Base-by-base conservation (phyloP, 1,139 yeast genomes). In the Suhomyces bribrorum region DNA sequence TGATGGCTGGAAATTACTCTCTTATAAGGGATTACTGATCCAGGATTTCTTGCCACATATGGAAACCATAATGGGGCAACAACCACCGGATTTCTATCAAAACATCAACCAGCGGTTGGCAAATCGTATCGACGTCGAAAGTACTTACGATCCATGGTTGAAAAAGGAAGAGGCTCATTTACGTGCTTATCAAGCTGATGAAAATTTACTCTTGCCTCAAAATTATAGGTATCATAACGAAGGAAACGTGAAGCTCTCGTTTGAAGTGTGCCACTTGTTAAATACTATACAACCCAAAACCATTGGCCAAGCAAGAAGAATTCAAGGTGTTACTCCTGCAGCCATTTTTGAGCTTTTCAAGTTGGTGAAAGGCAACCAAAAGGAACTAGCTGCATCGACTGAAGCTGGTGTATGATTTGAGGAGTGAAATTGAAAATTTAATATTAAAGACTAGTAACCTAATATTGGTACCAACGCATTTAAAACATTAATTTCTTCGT, bases 301-400 rank as follows among this genome's bases (percentile, higher is more conserved):
- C 0, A 79, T 92, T 34, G 97, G 97, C 0, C 97, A 92, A 57
- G 97, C 97, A 0, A 75, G 96, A 54, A 73, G 97, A 49, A 85
- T 90, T 13, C 95, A 92, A 54, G 97, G 98, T 0, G 83, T 92
- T 1, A 92, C 97, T 0, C 96, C 97, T 0, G 87, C 89, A 2
- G 84, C 90, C 0, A 66, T 83, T 3, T 83, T 83, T 51, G 89
- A 83, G 50, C 68, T 85, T 29, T 83, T 79, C 47, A 70, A 68
- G 43, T 54, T 73, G 38, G 75, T 70, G 4, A 62, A 57, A 40
- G 59, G 62, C 7, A 55, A 51, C 16, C 72, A 64, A 44, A 41
- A 43, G 9, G 48, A 48, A n/a, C 37, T 51, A 8, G 52, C 52
- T 5, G 16, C 16, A 7, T 51, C 42, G 14, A 5, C 14, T 5